phyloP scores from a whole-genome alignment of 768 basidiomycete genomes.

The Boletus rubescentipes region DNA sequence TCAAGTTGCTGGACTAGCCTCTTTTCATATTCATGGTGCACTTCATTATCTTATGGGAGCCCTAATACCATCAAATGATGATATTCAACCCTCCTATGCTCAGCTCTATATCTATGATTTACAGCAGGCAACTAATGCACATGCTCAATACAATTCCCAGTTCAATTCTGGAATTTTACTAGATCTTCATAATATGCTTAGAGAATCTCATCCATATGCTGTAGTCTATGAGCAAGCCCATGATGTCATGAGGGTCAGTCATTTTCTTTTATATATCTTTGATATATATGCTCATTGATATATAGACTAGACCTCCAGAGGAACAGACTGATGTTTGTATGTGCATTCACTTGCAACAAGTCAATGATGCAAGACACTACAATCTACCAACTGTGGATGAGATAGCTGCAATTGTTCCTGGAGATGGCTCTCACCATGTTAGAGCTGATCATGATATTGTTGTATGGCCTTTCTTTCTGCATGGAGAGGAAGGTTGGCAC shows the following conservation, averaged over 20 bases:
- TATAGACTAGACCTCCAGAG: slow-evolving; percentile 13
- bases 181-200: slow-evolving; percentile 26
- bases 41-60: slow-evolving; percentile 38
- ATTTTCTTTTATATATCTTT: neutral
- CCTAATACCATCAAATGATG: slow-evolving; percentile 25
- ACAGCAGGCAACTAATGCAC: slow-evolving; percentile 28
- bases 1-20: slow-evolving; percentile 18
- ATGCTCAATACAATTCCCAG: slow-evolving; percentile 24
- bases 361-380: slow-evolving; percentile 36
- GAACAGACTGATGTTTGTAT: slow-evolving; percentile 14
- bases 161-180: slow-evolving; percentile 21
- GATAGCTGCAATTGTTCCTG: slow-evolving; percentile 43
- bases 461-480: slow-evolving; percentile 40
- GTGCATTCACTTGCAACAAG: slow-evolving; percentile 3
- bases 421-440: slow-evolving; percentile 18
- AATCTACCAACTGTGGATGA: slow-evolving; percentile 45
- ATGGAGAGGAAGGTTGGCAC: slow-evolving; percentile 41
- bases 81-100: slow-evolving; percentile 30
- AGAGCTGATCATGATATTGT: slow-evolving; percentile 35
- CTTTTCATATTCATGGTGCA: slow-evolving; percentile 31
- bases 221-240: slow-evolving; percentile 33
- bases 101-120: slow-evolving; percentile 46
- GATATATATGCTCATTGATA: neutral
- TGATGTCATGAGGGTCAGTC: slow-evolving; percentile 25
- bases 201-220: slow-evolving; percentile 25